These are phyloP conservation scores for Fraxinus baroniana DNA, from an alignment of 305 asterid genomes.

Conservation along the genomic window DNA sequence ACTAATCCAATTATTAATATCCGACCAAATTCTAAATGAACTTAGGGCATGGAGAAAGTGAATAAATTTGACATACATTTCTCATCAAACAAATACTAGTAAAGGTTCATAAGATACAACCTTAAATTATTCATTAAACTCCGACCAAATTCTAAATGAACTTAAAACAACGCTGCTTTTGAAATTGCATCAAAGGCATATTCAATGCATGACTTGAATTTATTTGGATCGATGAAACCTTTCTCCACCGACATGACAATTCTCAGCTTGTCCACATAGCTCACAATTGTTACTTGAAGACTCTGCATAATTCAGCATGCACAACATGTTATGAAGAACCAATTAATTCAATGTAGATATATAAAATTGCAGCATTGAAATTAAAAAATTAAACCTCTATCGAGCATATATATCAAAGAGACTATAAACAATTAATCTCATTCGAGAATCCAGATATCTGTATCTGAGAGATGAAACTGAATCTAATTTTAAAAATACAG, in stretches of 20 bases:
- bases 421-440: neutral
- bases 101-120: too few species aligned
- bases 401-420: neutral
- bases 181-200: conserved; percentile 42
- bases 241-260: conserved; percentile 50
- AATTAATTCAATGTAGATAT: neutral
- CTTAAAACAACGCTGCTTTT: conserved; percentile 32
- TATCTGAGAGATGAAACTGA: neutral
- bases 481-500: conserved; percentile 20
- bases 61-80: neutral
- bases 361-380: neutral
- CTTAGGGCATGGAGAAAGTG: neutral
- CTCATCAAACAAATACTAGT: neutral
- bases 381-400: neutral
- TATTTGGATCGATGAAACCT: conserved; percentile 44
- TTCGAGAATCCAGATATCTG: neutral
- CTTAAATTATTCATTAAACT: too few species aligned
- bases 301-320: conserved; percentile 36
- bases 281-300: conserved; percentile 46
- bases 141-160: too few species aligned
- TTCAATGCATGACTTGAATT: conserved; percentile 43
- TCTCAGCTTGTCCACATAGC: conserved; percentile 53
- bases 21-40: neutral
- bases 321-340: neutral
- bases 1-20: neutral